Conservation (phyloP, 2,329 filamentous ascomycete species). For the Ophiostoma fasciatum region DNA sequence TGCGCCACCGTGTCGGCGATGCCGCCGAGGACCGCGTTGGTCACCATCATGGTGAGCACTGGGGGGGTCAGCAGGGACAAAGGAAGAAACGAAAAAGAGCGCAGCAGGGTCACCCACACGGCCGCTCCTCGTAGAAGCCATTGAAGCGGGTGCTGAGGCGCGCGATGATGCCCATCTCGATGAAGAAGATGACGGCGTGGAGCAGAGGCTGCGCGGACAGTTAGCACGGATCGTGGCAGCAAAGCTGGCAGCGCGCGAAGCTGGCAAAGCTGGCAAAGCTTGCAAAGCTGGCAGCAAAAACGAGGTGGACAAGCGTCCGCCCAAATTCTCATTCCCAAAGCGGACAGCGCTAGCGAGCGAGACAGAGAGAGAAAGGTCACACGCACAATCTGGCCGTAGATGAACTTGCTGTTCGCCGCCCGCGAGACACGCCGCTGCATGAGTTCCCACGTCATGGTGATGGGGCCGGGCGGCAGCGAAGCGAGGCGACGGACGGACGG, state of each 20-base stretch:
- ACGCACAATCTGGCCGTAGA: constrained; percentile 60
- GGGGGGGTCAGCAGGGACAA: constrained; percentile 2
- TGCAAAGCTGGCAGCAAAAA: no score
- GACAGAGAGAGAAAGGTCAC: constrained; percentile 2
- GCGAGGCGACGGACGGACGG: no score
- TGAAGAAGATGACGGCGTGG: constrained; percentile 68
- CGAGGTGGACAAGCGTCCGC: no score
- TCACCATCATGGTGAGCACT: constrained; percentile 97
- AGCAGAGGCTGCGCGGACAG: constrained; percentile 57
- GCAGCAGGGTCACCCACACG: constrained; percentile 38
- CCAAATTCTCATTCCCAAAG: no score
- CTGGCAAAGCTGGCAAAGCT: no score
- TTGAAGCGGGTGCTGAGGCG: constrained; percentile 81
- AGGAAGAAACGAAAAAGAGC: neutral
- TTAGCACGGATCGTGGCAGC: neutral
- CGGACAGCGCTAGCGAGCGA: constrained; percentile 1
- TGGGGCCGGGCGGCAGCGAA: no score
- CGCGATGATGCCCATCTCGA: constrained; percentile 78
- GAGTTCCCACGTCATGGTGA: constrained; percentile 45
- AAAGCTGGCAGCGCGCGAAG: no score
- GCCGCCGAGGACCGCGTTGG: constrained; percentile 88
- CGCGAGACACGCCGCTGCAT: constrained; percentile 46
- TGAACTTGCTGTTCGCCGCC: constrained; percentile 54
- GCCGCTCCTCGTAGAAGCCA: constrained; percentile 80
- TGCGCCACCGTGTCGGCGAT: constrained; percentile 95